A percentile compares a stretch with the other conserved stretches of the same genome.
Conservation (phyloP, 1,284 basidiomycete species). For the Apiotrichum sp. region DNA sequence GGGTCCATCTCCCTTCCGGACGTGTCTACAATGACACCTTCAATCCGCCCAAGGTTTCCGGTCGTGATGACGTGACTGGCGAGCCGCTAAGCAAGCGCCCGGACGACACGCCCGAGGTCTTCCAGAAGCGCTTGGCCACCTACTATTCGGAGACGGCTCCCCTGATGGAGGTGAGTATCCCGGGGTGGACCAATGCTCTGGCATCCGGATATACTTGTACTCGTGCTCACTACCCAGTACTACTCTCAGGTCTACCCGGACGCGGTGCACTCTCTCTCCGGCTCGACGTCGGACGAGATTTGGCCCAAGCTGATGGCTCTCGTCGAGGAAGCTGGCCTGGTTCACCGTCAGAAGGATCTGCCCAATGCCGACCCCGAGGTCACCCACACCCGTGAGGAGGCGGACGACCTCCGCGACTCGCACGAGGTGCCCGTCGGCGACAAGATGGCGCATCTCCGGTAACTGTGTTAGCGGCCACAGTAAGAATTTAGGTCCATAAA, state of each 20-base stretch:
- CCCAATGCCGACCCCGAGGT: conserved; percentile 18
- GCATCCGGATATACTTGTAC: not conserved
- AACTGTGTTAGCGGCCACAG: not conserved
- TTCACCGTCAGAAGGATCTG: conserved; percentile 13
- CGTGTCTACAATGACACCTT: conserved; percentile 89
- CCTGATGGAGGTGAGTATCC: conserved; percentile 53
- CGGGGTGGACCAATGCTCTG: not conserved
- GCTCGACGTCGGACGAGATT: conserved; percentile 74
- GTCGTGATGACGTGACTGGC: conserved; percentile 86
- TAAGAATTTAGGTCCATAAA: too few relatives aligned
- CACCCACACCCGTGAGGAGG: conserved; percentile 32
- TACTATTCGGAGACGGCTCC: conserved; percentile 88
- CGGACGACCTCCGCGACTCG: conserved; percentile 43
- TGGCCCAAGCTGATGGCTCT: conserved; percentile 44
- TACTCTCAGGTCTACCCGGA: conserved; percentile 57
- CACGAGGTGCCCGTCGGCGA: conserved; percentile 17
- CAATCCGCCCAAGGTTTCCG: conserved; percentile 80
- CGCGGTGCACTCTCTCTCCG: conserved; percentile 67
- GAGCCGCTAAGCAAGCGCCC: conserved; percentile 82
- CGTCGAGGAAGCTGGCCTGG: conserved; percentile 39
- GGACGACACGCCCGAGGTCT: conserved; percentile 86
- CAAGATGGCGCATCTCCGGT: conserved; percentile 14
- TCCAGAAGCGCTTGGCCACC: conserved; percentile 67
- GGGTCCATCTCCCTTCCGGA: conserved; percentile 88
- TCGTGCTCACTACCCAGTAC: conserved; percentile 49